Conservation (phyloP, 2,329 filamentous ascomycete genomes). For the Rugonectria rugulosa region DNA sequence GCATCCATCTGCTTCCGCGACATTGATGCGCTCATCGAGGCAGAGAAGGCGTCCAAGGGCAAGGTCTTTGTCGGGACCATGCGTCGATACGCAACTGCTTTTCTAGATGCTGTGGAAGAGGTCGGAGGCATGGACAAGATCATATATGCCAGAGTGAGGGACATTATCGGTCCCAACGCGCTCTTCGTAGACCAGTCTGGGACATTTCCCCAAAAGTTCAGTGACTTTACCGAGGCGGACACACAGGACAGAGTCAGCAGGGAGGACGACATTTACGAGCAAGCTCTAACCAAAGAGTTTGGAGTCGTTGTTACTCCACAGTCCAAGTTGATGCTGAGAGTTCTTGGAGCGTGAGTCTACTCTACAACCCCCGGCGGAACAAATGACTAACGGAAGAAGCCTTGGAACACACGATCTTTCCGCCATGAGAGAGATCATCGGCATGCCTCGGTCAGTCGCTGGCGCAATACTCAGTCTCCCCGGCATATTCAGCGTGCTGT, state of each 20-base stretch:
- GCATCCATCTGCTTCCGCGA: conserved; percentile 57
- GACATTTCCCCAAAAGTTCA: conserved; percentile 53
- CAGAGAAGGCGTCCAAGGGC: conserved; percentile 52
- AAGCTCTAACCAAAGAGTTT: conserved; percentile 26
- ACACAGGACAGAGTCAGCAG: background rate
- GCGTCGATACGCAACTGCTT: conserved; percentile 65
- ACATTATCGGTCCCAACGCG: conserved; percentile 59
- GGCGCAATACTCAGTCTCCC: conserved; percentile 18
- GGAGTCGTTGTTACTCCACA: conserved; percentile 10
- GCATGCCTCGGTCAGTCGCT: conserved; percentile 20
- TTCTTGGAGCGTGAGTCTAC: conserved; percentile 14
- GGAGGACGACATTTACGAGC: conserved; percentile 25
- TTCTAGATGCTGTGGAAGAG: conserved; percentile 61
- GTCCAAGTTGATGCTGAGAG: background rate
- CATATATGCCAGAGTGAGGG: conserved; percentile 58
- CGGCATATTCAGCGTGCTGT: conserved; percentile 31
- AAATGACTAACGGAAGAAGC: background rate
- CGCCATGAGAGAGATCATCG: conserved; percentile 21
- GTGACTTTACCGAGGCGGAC: conserved; percentile 21
- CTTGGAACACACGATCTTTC: conserved; percentile 20
- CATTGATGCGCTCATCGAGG: conserved; percentile 55
- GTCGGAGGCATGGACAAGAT: conserved; percentile 59
- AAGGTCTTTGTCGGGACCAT: conserved; percentile 67
- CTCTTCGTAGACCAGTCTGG: conserved; percentile 57
- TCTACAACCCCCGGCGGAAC: background rate